Base-by-base conservation (phyloP, 2,329 filamentous ascomycete genomes). In the Fusarium nodosum region DNA sequence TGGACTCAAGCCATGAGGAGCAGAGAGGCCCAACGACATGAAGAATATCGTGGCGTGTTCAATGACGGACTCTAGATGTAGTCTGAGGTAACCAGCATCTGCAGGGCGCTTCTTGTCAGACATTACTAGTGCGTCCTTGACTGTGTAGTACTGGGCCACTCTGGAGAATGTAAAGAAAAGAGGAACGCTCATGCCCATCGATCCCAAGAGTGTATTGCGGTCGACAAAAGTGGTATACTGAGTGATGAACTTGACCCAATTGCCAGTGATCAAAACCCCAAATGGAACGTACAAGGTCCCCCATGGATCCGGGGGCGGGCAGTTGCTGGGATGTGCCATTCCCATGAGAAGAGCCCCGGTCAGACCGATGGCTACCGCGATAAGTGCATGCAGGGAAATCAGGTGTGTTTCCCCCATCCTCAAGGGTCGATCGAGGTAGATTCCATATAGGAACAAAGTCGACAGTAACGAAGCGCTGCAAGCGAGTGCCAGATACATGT, bases 101-200 rank as follows among this genome's bases (percentile, higher is more conserved):
- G 38, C 24, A 20, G 10, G 9, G 3, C 30, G 46, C 44, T 72
- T 69, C 24, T 57, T 34, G 6, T 65, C 54, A 18, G 24, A 31
- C 26, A 28, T 36, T 26, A 46, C 28, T 28, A 62, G 52, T n/a
- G 53, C 62, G 10, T 74, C 68, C 26, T 55, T 60, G 30, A 52
- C 66, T 11, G 70, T 56, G 47, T 66, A 64, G 41, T 66, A 63
- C 44, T 74, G 69, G 7, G 72, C 69, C 7, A 72, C 10, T 18
- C 56, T 60, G 11, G 72, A 59, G 36, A 68, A 13, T 7, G 60
- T 41, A 10, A 69, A 66, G 20, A 74, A 71, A 8, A 74, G 45
- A 24, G 72, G 69, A 4, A 64, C 28, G 26, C 48, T 74, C 10
- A 74, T 39, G 12, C 62, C 63, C 20, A 65, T n/a, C 7, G 72